Evolutionary conservation across 345 rosid species (phyloP).

Genomic region (Boechera divaricarpa): DNA sequence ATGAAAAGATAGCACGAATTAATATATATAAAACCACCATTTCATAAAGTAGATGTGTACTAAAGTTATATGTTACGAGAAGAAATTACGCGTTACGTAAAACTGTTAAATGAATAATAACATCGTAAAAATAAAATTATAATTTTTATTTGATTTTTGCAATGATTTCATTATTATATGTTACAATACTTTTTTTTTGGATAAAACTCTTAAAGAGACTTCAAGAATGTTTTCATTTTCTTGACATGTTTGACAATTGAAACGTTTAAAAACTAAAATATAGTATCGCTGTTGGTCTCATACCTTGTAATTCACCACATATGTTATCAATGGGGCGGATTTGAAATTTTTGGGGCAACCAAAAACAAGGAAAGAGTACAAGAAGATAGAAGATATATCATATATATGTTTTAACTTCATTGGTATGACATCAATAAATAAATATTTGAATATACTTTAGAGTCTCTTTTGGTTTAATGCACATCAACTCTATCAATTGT

Average conservation of each 20-base stretch:
- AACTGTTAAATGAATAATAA: not conserved
- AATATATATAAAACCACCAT: not conserved
- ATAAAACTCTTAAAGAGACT: slow-evolving; percentile 12
- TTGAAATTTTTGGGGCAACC: not conserved
- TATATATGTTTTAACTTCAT: slow-evolving; percentile 12
- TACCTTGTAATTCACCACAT: slow-evolving; percentile 35
- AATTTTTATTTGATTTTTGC: too few species aligned
- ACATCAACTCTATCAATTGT: slow-evolving; percentile 32
- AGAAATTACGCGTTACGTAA: not conserved
- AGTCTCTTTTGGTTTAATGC: slow-evolving; percentile 34
- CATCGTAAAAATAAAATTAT: too few species aligned
- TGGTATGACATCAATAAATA: slow-evolving; percentile 32
- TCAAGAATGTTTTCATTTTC: slow-evolving; percentile 30
- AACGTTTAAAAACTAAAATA: slow-evolving; percentile 1
- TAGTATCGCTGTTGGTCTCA: slow-evolving; percentile 19
- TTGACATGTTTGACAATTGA: slow-evolving; percentile 11
- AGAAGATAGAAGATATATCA: slow-evolving; percentile 2
- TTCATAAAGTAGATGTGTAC: too few species aligned
- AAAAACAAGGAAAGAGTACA: slow-evolving; percentile 26
- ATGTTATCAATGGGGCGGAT: slow-evolving; percentile 21
- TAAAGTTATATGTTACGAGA: too few species aligned
- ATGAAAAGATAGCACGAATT: not conserved
- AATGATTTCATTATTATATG: not conserved
- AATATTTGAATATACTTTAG: slow-evolving; percentile 43
- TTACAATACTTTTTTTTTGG: not conserved